phyloP scores from a whole-genome alignment of 768 basidiomycete species.

The Holtermannia corniformis region DNA sequence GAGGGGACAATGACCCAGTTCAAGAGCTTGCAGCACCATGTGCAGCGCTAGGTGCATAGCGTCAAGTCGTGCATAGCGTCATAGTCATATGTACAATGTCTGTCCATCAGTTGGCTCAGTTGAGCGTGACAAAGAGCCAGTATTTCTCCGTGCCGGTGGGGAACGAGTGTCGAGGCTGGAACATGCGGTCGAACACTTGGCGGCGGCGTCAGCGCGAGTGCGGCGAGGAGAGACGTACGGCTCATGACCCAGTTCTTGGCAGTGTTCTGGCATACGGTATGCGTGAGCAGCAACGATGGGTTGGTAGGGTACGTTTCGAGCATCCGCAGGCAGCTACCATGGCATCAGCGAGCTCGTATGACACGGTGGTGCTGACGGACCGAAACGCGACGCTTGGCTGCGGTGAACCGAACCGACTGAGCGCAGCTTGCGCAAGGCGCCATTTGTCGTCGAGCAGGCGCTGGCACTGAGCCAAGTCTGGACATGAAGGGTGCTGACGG shows the following conservation, averaged over 20 bases:
- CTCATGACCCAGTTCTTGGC: conserved; percentile 84
- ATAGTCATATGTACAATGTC: no score
- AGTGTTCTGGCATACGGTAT: conserved; percentile 76
- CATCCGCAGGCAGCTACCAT: conserved; percentile 84
- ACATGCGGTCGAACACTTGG: conserved; percentile 34
- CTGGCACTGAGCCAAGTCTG: conserved; percentile 68
- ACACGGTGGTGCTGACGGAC: conserved; percentile 3
- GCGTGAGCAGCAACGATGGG: conserved; percentile 74
- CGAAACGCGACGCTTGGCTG: conserved; percentile 30
- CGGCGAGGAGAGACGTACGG: conserved; percentile 46
- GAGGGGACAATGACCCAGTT: conserved; percentile 34
- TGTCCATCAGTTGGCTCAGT: no score
- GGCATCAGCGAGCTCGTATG: conserved; percentile 67
- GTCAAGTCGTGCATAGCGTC: neutral
- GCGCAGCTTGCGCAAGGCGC: conserved; percentile 75
- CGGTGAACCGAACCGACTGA: conserved; percentile 65
- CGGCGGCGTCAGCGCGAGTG: neutral
- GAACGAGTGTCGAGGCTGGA: conserved; percentile 21
- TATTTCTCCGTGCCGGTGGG: conserved; percentile 25
- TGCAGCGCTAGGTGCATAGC: neutral
- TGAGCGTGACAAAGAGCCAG: neutral
- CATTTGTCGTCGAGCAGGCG: conserved; percentile 85
- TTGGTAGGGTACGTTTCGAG: conserved; percentile 69
- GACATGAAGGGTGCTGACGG: conserved; percentile 67
- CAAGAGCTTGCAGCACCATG: conserved; percentile 30